phyloP scores from a whole-genome alignment of 2,329 filamentous ascomycete species.

The Neonectria hederae region DNA sequence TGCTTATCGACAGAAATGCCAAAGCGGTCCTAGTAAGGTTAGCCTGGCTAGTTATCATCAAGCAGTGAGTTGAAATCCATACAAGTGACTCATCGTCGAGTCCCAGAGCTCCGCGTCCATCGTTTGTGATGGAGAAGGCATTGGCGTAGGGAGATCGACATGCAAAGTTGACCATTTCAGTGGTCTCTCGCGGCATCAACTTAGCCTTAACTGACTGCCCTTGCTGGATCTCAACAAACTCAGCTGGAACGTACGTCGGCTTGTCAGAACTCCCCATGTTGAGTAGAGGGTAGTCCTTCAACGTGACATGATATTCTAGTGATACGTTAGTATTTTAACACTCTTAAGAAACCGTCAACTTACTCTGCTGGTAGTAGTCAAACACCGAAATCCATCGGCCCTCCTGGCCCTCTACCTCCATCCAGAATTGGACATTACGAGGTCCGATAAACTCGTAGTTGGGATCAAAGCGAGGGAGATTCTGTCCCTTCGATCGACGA shows the following conservation, averaged over 20 bases:
- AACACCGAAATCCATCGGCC: slow-evolving; percentile 50
- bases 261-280: slow-evolving; percentile 69
- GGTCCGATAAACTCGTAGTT: slow-evolving; percentile 47
- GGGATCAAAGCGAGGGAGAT: slow-evolving; percentile 36
- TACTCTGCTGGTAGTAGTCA: slow-evolving; percentile 57
- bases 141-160: slow-evolving; percentile 74
- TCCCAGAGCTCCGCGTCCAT: slow-evolving; percentile 66
- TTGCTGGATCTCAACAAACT: slow-evolving; percentile 69
- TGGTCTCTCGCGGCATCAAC: slow-evolving; percentile 68
- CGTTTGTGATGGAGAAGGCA: slow-evolving; percentile 69
- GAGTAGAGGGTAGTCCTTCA: slow-evolving; percentile 65
- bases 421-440: slow-evolving; percentile 45
- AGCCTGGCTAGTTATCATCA: slow-evolving; percentile 9
- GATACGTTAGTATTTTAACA: slow-evolving; percentile 16
- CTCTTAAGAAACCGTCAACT: slow-evolving; percentile 28
- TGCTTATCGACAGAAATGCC: slow-evolving; percentile 68
- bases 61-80: not conserved
- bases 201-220: slow-evolving; percentile 72
- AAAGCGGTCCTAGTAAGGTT: slow-evolving; percentile 56
- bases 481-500: slow-evolving; percentile 22
- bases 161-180: slow-evolving; percentile 76
- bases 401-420: slow-evolving; percentile 36
- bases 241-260: slow-evolving; percentile 73
- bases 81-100: slow-evolving; percentile 60
- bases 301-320: slow-evolving; percentile 48